Conservation (phyloP, 2,329 filamentous ascomycete species). For the Diaporthe velutina region DNA sequence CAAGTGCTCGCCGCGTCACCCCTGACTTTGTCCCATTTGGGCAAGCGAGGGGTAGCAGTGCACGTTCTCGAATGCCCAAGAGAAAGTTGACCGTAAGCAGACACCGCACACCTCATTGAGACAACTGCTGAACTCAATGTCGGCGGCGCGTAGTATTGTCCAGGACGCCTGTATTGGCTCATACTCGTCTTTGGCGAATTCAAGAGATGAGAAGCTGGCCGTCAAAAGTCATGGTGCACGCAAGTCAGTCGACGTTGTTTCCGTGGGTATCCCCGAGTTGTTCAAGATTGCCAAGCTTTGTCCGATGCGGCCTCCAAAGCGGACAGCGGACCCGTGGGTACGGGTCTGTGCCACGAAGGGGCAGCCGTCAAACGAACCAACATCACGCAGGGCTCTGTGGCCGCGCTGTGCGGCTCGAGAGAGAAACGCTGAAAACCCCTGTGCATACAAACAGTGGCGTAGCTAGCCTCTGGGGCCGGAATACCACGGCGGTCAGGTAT, state of each 20-base stretch:
- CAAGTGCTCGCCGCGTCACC: conserved; percentile 38
- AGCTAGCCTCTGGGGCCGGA: neutral
- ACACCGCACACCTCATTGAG: neutral
- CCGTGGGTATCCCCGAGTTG: neutral
- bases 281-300: conserved; percentile 29
- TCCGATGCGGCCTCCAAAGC: conserved; percentile 29
- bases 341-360: conserved; percentile 7
- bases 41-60: conserved; percentile 32
- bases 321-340: conserved; percentile 26
- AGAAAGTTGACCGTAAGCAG: neutral
- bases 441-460: conserved; percentile 1
- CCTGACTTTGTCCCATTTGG: conserved; percentile 41
- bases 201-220: neutral
- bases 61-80: conserved; percentile 16
- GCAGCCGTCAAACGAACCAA: conserved; percentile 25
- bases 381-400: neutral
- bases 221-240: neutral
- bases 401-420: conserved; percentile 2
- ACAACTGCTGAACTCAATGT: neutral
- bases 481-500: conserved; percentile 17
- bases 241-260: neutral
- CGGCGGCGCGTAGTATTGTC: neutral
- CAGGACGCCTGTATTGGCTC: neutral
- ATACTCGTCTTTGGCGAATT: neutral
- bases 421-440: conserved; percentile 3